These are phyloP conservation scores for Candida tunisiensis DNA, from an alignment of 1,139 yeast genomes.

Conservation along the genomic window DNA sequence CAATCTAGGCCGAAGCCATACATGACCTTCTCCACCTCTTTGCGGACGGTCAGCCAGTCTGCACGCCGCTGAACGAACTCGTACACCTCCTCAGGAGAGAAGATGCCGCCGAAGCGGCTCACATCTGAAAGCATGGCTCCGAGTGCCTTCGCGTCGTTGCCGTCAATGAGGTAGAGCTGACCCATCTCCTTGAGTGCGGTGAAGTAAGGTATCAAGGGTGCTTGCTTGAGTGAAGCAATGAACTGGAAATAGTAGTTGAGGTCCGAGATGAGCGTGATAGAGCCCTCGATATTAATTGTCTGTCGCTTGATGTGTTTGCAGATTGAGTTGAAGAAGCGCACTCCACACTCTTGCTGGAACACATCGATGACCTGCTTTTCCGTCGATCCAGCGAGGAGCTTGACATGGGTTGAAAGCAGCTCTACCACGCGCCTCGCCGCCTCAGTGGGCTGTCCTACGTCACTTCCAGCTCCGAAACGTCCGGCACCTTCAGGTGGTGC, in stretches of 20 bases:
- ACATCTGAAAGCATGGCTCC: constrained; percentile 76
- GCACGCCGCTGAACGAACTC: constrained; percentile 79
- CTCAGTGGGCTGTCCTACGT: too few relatives aligned
- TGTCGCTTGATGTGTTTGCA: constrained; percentile 59
- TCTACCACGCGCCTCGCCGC: constrained; percentile 51
- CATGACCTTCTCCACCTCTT: constrained; percentile 86
- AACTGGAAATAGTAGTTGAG: constrained; percentile 65
- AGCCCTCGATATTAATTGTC: constrained; percentile 65
- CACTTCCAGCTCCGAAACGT: too few relatives aligned
- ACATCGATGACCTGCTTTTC: constrained; percentile 83
- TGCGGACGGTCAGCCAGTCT: constrained; percentile 67
- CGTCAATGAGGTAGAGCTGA: constrained; percentile 62
- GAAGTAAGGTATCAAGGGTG: constrained; percentile 57
- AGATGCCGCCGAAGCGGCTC: constrained; percentile 74
- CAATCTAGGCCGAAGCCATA: constrained; percentile 53
- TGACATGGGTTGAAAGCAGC: constrained; percentile 57
- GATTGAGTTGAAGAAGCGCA: constrained; percentile 60
- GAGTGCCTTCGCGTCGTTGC: constrained; percentile 61
- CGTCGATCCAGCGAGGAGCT: constrained; percentile 62
- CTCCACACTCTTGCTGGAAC: constrained; percentile 87
- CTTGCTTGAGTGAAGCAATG: constrained; percentile 45
- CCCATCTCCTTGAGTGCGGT: constrained; percentile 75
- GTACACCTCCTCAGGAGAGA: constrained; percentile 83
- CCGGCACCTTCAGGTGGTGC: constrained; percentile 28
- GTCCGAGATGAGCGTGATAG: constrained; percentile 41